phyloP scores from a whole-genome alignment of 352 stramenopile genomes.

The Phytopythium litorale region DNA sequence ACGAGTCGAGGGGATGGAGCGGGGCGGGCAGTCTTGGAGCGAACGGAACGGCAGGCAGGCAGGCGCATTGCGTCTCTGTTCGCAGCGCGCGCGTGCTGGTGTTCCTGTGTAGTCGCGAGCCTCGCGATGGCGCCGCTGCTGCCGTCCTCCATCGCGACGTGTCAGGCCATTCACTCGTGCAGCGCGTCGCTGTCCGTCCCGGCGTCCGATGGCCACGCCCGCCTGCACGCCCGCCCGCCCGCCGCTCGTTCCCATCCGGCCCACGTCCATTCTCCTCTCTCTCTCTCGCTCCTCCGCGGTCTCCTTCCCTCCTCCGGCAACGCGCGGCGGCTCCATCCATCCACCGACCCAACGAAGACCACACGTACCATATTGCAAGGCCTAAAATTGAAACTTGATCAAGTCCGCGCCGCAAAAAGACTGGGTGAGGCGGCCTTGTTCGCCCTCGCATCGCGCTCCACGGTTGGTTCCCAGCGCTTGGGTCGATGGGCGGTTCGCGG shows the following conservation, averaged over 20 bases:
- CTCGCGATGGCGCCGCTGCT: too few relatives aligned
- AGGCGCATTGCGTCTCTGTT: background rate
- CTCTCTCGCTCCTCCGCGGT: background rate
- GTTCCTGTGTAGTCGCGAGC: too few relatives aligned
- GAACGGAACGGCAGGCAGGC: background rate
- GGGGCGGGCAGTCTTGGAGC: background rate
- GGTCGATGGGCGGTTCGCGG: slow-evolving; percentile 1
- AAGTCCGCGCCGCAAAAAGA: slow-evolving; percentile 78
- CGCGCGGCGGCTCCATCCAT: background rate
- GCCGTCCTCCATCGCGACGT: too few relatives aligned
- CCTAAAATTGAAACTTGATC: slow-evolving; percentile 87
- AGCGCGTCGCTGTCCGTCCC: too few relatives aligned
- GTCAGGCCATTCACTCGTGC: too few relatives aligned
- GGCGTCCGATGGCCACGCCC: too few relatives aligned
- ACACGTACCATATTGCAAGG: slow-evolving; percentile 84
- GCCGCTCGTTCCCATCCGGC: background rate
- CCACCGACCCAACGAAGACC: background rate
- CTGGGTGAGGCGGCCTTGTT: slow-evolving; percentile 25
- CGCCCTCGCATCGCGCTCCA: slow-evolving; percentile 11
- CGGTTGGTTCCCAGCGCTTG: slow-evolving; percentile 53
- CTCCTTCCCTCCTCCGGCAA: too few relatives aligned
- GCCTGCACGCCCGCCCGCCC: too few relatives aligned
- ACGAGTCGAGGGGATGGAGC: background rate
- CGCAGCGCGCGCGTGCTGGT: background rate
- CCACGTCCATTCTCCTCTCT: background rate